Conservation (phyloP, 768 basidiomycete genomes). For the Amanita inopinata region DNA sequence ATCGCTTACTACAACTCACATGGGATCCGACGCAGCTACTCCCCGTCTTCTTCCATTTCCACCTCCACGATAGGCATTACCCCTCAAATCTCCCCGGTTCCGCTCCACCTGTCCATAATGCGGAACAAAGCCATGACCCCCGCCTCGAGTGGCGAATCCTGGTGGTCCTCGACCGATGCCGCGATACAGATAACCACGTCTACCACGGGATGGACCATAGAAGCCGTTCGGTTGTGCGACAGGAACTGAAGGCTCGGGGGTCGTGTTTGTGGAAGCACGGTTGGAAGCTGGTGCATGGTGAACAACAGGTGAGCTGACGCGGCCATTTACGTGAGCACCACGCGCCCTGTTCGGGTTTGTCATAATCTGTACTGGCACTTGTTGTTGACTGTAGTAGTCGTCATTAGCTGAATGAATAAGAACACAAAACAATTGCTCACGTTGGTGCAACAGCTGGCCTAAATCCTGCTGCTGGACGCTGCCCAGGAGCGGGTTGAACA, state of each 20-base stretch:
- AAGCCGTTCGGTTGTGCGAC: slow-evolving; percentile 13
- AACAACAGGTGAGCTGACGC: slow-evolving; percentile 19
- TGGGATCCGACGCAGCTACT: slow-evolving; percentile 11
- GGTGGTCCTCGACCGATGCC: slow-evolving; percentile 21
- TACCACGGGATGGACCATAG: no score
- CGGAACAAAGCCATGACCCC: slow-evolving; percentile 21
- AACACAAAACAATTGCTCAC: slow-evolving; percentile 19
- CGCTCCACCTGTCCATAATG: slow-evolving; percentile 17
- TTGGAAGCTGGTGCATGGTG: slow-evolving; percentile 7
- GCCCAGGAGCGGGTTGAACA: slow-evolving; percentile 45
- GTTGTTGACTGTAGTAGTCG: slow-evolving; percentile 17
- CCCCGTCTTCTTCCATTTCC: slow-evolving; percentile 33
- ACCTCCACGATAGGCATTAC: slow-evolving; percentile 28
- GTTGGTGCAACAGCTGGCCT: slow-evolving; percentile 37
- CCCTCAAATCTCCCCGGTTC: slow-evolving; percentile 23
- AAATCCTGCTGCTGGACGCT: slow-evolving; percentile 52
- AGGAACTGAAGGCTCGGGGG: neutral
- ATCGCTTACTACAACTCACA: slow-evolving; percentile 3
- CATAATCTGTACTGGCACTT: slow-evolving; percentile 57
- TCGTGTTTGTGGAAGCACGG: slow-evolving; percentile 6
- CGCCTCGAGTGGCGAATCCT: slow-evolving; percentile 15
- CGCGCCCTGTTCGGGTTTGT: slow-evolving; percentile 60
- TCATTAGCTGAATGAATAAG: slow-evolving; percentile 7
- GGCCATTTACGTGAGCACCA: slow-evolving; percentile 22
- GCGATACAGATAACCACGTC: slow-evolving; percentile 19